These are phyloP conservation scores for Raphanus raphanistrum DNA, from an alignment of 345 rosid species.

Conservation along the genomic window DNA sequence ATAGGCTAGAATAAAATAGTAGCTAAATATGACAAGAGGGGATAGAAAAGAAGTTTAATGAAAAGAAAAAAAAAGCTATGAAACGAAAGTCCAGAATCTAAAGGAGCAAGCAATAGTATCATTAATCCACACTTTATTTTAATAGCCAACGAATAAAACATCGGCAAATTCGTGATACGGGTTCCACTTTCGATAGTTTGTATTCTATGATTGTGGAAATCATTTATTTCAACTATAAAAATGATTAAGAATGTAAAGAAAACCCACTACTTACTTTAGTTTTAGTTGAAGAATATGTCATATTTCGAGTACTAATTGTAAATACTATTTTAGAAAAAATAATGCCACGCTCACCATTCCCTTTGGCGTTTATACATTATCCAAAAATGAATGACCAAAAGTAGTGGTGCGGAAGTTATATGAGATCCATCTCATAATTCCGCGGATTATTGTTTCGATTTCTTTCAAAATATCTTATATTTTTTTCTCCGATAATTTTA, in stretches of 20 bases:
- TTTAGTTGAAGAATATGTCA: conserved; percentile 22
- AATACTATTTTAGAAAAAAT: not conserved
- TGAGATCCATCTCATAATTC: conserved; percentile 16
- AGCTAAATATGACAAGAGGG: not conserved
- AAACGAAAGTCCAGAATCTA: not conserved
- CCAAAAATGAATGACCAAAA: not conserved
- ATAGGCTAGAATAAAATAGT: not conserved
- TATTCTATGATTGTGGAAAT: conserved; percentile 16
- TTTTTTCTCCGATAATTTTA: too few species aligned
- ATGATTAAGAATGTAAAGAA: conserved; percentile 18
- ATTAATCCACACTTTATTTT: not conserved
- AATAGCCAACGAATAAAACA: conserved; percentile 18
- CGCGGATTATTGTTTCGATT: conserved; percentile 4
- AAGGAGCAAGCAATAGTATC: not conserved
- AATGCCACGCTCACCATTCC: conserved; percentile 25
- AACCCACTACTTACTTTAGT: conserved; percentile 25
- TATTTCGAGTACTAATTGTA: not conserved
- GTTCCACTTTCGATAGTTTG: conserved; percentile 25
- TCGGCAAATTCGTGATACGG: conserved; percentile 25
- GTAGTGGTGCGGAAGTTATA: conserved; percentile 40
- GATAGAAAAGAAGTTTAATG: not conserved
- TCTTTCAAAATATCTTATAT: not conserved
- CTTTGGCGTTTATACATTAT: conserved; percentile 19
- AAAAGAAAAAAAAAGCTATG: not conserved
- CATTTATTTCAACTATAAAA: conserved; percentile 15